phyloP scores from a whole-genome alignment of 768 basidiomycete species.

The Hortiboletus campestris region DNA sequence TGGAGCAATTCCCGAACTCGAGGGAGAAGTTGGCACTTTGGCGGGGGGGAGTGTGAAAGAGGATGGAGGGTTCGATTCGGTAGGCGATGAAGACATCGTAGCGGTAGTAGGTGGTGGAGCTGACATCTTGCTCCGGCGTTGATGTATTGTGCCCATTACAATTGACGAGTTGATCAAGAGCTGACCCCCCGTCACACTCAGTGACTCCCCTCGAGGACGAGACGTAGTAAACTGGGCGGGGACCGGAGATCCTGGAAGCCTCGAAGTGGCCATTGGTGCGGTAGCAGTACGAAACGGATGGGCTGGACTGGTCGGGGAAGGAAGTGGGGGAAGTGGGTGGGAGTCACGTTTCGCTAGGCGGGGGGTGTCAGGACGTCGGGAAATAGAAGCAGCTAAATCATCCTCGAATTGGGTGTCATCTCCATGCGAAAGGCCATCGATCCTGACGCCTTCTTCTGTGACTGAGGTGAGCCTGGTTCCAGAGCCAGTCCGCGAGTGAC shows the following conservation, averaged over 20 bases:
- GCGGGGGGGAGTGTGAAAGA: slow-evolving; percentile 32
- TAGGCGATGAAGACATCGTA: slow-evolving; percentile 32
- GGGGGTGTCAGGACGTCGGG: slow-evolving; percentile 40
- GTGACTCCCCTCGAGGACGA: slow-evolving; percentile 56
- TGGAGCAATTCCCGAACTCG: slow-evolving; percentile 36
- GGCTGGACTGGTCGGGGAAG: slow-evolving; percentile 41
- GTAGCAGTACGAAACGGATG: slow-evolving; percentile 31
- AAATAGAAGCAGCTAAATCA: slow-evolving; percentile 31
- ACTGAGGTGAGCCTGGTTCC: slow-evolving; percentile 56
- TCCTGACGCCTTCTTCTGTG: slow-evolving; percentile 53
- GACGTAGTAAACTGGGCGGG: slow-evolving; percentile 39
- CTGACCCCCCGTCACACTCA: slow-evolving; percentile 36
- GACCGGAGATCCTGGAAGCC: slow-evolving; percentile 51
- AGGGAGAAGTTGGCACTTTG: slow-evolving; percentile 39
- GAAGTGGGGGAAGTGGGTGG: slow-evolving; percentile 68
- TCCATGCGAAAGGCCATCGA: slow-evolving; percentile 34
- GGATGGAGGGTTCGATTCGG: slow-evolving; percentile 38
- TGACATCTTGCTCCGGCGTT: slow-evolving; percentile 65
- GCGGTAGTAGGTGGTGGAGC: slow-evolving; percentile 46
- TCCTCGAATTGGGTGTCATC: slow-evolving; percentile 29
- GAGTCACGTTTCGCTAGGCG: slow-evolving; percentile 48
- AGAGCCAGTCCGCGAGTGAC: slow-evolving; percentile 57
- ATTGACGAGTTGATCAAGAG: slow-evolving; percentile 59
- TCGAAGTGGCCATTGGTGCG: slow-evolving; percentile 16
- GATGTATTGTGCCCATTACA: slow-evolving; percentile 62